Percentiles rank a stretch among this genome's conserved stretches.
These are phyloP conservation scores for Colletotrichum zoysiae DNA, from an alignment of 2,329 filamentous ascomycete genomes.

Conservation along the genomic window DNA sequence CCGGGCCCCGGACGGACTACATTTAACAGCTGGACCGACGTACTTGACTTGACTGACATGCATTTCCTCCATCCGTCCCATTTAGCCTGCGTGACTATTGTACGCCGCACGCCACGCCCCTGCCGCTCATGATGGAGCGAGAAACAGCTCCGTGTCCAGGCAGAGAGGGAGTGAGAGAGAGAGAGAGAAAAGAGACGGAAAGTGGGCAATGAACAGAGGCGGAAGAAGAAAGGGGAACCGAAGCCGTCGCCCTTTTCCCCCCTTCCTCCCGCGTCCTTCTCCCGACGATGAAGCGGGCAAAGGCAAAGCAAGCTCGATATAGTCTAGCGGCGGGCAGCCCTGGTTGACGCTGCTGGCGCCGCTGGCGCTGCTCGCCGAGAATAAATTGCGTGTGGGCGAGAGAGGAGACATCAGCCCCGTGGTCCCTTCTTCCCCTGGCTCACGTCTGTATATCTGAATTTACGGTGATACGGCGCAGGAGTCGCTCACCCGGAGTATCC, in stretches of 20 bases:
- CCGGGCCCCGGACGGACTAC: background rate
- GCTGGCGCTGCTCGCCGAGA: background rate
- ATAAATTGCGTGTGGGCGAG: slow-evolving; percentile 4
- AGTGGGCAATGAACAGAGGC: background rate
- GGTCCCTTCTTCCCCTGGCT: background rate
- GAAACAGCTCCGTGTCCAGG: background rate
- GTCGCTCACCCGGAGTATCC: background rate
- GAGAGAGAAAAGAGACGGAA: background rate
- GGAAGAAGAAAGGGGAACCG: background rate
- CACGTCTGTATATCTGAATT: background rate
- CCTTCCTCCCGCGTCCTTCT: too few species aligned
- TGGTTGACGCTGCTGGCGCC: too few species aligned
- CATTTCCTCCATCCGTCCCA: background rate
- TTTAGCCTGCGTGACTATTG: background rate
- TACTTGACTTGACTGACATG: background rate
- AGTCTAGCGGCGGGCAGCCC: background rate
- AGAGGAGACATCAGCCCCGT: background rate
- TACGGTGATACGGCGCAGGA: background rate
- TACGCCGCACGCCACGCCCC: background rate
- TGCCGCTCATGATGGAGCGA: background rate
- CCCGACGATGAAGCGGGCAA: background rate
- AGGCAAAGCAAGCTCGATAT: background rate
- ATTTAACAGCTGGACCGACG: too few species aligned
- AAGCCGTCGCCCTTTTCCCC: too few species aligned
- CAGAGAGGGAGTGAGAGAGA: too few species aligned